Evolutionary conservation across 768 basidiomycete species (phyloP).

Genomic region (Boletus rubroflammeus): DNA sequence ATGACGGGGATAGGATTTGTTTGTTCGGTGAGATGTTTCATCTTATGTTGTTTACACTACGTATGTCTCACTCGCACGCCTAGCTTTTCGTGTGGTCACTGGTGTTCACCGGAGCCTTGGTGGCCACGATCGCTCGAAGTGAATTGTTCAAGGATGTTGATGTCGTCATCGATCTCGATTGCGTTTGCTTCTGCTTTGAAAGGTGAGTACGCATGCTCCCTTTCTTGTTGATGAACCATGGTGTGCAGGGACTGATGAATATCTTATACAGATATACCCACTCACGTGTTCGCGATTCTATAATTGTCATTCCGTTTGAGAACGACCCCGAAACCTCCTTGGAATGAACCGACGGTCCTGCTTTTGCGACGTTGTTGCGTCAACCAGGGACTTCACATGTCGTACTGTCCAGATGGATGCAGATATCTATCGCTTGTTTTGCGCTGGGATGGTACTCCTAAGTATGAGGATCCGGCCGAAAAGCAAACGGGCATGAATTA

Average conservation of each 20-base stretch:
- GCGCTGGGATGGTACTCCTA: too few species aligned
- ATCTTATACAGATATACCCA: background rate
- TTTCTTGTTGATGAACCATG: background rate
- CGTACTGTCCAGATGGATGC: too few species aligned
- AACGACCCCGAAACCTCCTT: background rate
- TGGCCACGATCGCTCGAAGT: background rate
- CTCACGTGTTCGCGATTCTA: background rate
- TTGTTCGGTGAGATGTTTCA: background rate
- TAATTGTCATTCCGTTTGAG: background rate
- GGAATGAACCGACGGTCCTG: background rate
- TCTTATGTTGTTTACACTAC: background rate
- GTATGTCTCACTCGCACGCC: background rate
- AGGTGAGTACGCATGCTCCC: background rate
- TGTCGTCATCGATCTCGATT: background rate
- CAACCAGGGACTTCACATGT: background rate
- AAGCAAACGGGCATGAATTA: background rate
- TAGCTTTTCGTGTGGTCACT: too few species aligned
- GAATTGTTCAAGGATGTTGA: background rate
- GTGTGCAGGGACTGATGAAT: background rate
- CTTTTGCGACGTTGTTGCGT: background rate
- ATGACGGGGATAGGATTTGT: background rate
- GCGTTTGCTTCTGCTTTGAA: background rate
- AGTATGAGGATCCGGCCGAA: background rate
- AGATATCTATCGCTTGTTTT: background rate
- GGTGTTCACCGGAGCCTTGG: background rate